phyloP scores from a whole-genome alignment of 129 eudicot species.

The Chrysanthemum lavandulifolium region DNA sequence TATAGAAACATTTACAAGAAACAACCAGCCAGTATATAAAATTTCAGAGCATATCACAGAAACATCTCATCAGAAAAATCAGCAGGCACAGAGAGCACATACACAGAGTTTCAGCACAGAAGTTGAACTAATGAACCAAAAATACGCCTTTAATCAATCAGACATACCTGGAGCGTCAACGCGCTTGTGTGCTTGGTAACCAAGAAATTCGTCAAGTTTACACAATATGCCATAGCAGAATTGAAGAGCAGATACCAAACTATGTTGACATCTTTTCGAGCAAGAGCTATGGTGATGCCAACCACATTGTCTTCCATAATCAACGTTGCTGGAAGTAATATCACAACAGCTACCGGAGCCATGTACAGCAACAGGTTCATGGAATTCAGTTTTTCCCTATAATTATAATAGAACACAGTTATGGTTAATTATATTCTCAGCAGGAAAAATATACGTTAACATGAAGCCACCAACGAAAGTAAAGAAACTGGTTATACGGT shows the following conservation, averaged over 20 bases:
- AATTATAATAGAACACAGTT: neutral
- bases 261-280: constrained; percentile 31
- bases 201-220: constrained; percentile 44
- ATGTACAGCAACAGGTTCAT: constrained; percentile 51
- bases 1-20: too few species aligned
- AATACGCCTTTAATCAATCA: neutral
- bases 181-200: constrained; percentile 57
- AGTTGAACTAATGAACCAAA: neutral
- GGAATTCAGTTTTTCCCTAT: constrained; percentile 43
- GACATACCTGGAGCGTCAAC: constrained; percentile 41
- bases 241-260: constrained; percentile 36
- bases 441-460: too few species aligned
- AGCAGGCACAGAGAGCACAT: neutral
- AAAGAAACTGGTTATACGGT: too few species aligned
- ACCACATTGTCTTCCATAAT: constrained; percentile 40
- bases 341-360: constrained; percentile 50
- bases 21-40: neutral
- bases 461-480: too few species aligned
- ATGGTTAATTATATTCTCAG: neutral
- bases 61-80: too few species aligned
- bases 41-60: neutral
- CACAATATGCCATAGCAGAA: constrained; percentile 39
- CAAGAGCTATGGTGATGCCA: constrained; percentile 42
- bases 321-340: constrained; percentile 45
- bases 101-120: neutral